Conservation (phyloP, 805 yeast genomes). For the Suhomyces kilbournensis region DNA sequence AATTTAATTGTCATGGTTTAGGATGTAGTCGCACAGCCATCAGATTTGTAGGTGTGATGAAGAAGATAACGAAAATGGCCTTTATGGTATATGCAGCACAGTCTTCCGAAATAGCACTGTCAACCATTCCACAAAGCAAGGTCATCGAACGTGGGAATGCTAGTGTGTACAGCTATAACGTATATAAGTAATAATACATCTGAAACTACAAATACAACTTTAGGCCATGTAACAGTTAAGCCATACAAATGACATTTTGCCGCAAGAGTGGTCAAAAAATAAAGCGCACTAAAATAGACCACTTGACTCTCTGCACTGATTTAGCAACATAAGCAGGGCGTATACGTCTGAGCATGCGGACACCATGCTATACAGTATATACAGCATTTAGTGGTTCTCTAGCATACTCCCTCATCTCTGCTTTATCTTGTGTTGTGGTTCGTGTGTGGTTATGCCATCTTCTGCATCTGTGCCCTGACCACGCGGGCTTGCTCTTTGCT, state of each 20-base stretch:
- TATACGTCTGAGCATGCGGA: not conserved
- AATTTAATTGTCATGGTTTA: not conserved
- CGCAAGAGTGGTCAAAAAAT: not conserved
- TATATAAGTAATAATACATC: not conserved
- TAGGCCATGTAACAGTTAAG: not conserved
- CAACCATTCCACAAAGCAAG: not conserved
- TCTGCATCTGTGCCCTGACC: not conserved
- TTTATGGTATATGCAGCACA: not conserved
- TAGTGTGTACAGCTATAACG: not conserved
- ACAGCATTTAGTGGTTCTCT: not conserved
- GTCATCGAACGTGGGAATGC: not conserved
- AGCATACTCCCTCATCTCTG: not conserved
- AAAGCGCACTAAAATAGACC: not conserved
- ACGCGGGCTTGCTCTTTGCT: not conserved
- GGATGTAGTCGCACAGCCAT: not conserved
- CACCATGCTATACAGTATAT: not conserved
- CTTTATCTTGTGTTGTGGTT: not conserved
- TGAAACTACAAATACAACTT: not conserved
- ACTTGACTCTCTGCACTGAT: no score
- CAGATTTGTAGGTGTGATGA: not conserved
- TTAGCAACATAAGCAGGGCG: not conserved
- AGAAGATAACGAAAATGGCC: not conserved
- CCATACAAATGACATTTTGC: not conserved
- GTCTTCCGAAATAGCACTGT: not conserved
- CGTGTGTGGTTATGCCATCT: not conserved